Evolutionary conservation across 495 filamentous ascomycete species (phyloP), one percentile per base, ranked within the genome.

Genomic region (Hypomontagnella monticulosa): DNA sequence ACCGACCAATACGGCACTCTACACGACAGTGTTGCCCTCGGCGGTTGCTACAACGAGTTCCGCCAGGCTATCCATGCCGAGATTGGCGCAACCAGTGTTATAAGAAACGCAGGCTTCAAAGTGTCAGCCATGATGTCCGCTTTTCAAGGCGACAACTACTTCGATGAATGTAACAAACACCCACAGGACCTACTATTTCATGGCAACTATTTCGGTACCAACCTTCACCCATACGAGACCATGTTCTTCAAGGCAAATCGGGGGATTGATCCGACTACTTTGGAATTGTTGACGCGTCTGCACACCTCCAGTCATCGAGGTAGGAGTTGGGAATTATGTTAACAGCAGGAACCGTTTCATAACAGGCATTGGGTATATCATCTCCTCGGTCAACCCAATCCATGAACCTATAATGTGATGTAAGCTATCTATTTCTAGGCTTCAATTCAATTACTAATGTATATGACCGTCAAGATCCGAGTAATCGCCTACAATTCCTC

Each of bases 221-320:
- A 69, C 46, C 20, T 77, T 6, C 70, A 73, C 49, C 66, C 71
- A 10, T 76, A 71, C 57, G 75, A 78, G 48, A 72, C 67, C 15
- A 58, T 74, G 14, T 76, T 74, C 48, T 66, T 67, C 30, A 78
- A 76, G 60, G 59, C 65, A 4, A 74, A 78, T 46, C 37, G 70
- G 11, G 61, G 67, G n/a, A 56, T 74, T 19, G 66, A 74, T 38
- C 49, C 61, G 0, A 27, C 49, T 1, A 50, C 52, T 3, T 40
- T 78, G n/a, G 44, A 55, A n/a, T 42, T 48, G 42, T 36, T 71
- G 16, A 75, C 60, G 11, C 55, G 47, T 16, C 69, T 67, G 49
- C 37, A 61, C 9, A 42, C 46, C 18, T 49, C 50, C 27, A 59
- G 27, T 8, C 11, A 63, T 19, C 37, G 32, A 14, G 69, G 66